Conservation (phyloP, 169 alveolate genomes). For the Miamiensis avidus region DNA sequence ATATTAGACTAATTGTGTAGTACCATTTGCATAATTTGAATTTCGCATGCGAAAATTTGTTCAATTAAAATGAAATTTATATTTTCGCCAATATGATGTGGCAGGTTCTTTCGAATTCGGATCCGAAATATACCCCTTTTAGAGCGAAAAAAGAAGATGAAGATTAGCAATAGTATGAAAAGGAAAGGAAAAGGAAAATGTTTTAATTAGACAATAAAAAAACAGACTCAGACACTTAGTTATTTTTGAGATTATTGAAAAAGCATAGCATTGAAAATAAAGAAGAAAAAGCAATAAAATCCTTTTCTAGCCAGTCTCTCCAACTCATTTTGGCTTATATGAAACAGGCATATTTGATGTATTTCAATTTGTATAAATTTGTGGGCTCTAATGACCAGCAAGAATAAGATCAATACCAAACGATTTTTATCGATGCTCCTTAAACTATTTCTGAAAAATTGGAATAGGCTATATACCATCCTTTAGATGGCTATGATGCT, state of each 20-base stretch:
- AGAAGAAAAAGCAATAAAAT: not conserved
- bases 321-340: too few species aligned
- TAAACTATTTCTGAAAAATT: not conserved
- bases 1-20: not conserved
- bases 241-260: too few species aligned
- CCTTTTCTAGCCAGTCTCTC: not conserved
- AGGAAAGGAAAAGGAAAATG: not conserved
- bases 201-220: not conserved
- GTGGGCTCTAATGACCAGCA: not conserved
- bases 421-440: not conserved
- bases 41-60: not conserved
- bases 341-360: not conserved
- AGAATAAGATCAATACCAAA: not conserved
- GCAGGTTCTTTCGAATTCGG: not conserved
- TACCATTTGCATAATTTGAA: not conserved
- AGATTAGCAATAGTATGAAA: not conserved
- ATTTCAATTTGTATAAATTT: not conserved
- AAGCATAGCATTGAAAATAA: not conserved
- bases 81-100: not conserved
- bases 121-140: not conserved
- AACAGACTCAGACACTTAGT: not conserved
- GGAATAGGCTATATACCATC: not conserved
- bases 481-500: not conserved
- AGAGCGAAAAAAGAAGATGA: not conserved
- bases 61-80: not conserved